Conservation (phyloP, 1,139 yeast genomes). For the Yamadazyma dendronema region DNA sequence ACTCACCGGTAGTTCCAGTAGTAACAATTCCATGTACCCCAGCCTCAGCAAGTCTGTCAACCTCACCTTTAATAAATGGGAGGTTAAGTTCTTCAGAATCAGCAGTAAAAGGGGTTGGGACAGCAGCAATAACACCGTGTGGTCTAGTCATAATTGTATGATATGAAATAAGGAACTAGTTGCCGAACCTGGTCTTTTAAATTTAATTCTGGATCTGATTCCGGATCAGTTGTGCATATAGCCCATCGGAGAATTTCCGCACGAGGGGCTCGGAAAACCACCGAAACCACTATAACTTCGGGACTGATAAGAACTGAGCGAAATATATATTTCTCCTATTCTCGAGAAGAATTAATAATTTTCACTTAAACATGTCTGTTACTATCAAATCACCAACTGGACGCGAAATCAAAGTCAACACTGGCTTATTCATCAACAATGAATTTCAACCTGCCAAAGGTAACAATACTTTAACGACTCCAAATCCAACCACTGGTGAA, state of each 20-base stretch:
- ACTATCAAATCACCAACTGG: constrained; percentile 16
- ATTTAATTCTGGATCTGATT: too few relatives aligned
- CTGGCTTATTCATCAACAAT: constrained; percentile 76
- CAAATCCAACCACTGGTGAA: constrained; percentile 59
- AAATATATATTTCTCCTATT: not conserved
- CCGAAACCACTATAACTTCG: not conserved
- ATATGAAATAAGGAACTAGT: constrained; percentile 1
- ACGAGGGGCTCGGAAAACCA: constrained; percentile 2
- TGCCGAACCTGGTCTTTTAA: not conserved
- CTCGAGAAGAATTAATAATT: not conserved
- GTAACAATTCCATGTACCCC: constrained; percentile 17
- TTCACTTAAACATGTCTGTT: constrained; percentile 9
- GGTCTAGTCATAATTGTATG: constrained; percentile 3
- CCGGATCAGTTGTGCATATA: too few relatives aligned
- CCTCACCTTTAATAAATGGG: constrained; percentile 9
- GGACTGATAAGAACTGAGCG: not conserved
- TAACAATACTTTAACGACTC: constrained; percentile 51
- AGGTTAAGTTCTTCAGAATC: constrained; percentile 10
- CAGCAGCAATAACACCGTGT: constrained; percentile 17
- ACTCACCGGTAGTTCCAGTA: constrained; percentile 19
- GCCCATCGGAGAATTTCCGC: not conserved
- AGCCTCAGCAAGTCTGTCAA: constrained; percentile 14
- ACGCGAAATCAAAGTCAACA: constrained; percentile 11
- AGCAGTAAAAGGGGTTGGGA: constrained; percentile 16
- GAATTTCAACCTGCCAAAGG: constrained; percentile 51